Evolutionary conservation across 768 basidiomycete genomes (phyloP).

Genomic region (Boletus pseudo-olivaceus): DNA sequence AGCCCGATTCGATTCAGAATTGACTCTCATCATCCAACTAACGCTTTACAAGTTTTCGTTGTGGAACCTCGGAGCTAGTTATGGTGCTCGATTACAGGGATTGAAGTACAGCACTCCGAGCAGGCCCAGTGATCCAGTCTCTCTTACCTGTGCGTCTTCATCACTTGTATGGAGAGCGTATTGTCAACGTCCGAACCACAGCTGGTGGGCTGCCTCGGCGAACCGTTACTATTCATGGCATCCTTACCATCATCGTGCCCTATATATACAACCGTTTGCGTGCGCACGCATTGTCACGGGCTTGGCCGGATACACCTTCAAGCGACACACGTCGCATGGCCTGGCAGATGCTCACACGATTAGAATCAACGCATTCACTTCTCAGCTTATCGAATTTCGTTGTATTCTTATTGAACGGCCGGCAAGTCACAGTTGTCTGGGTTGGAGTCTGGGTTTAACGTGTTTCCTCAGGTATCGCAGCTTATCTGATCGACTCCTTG

Average conservation of each 20-base stretch:
- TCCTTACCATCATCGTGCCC: constrained; percentile 70
- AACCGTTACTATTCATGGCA: constrained; percentile 61
- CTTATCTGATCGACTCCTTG: constrained; percentile 71
- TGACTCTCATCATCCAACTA: constrained; percentile 65
- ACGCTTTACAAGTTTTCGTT: constrained; percentile 78
- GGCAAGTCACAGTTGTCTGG: constrained; percentile 44
- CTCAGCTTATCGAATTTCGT: constrained; percentile 73
- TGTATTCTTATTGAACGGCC: constrained; percentile 81
- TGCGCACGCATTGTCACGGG: constrained; percentile 68
- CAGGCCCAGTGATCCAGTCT: neutral
- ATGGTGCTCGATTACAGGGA: constrained; percentile 81
- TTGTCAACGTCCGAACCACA: constrained; percentile 24
- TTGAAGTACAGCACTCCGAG: constrained; percentile 50
- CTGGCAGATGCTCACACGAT: constrained; percentile 64
- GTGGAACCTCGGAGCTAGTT: constrained; percentile 77
- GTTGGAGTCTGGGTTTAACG: constrained; percentile 1
- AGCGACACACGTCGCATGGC: constrained; percentile 68
- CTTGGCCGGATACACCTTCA: constrained; percentile 90
- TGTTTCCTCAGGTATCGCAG: constrained; percentile 71
- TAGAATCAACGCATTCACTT: constrained; percentile 65
- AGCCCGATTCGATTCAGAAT: constrained; percentile 68
- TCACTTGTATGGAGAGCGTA: neutral
- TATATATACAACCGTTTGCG: constrained; percentile 78
- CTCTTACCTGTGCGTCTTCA: constrained; percentile 23
- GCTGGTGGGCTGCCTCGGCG: constrained; percentile 64